Percentiles rank a stretch among this genome's conserved stretches.
Conservation (phyloP, 176 grass and related monocot species). For the Paspalum vaginatum region DNA sequence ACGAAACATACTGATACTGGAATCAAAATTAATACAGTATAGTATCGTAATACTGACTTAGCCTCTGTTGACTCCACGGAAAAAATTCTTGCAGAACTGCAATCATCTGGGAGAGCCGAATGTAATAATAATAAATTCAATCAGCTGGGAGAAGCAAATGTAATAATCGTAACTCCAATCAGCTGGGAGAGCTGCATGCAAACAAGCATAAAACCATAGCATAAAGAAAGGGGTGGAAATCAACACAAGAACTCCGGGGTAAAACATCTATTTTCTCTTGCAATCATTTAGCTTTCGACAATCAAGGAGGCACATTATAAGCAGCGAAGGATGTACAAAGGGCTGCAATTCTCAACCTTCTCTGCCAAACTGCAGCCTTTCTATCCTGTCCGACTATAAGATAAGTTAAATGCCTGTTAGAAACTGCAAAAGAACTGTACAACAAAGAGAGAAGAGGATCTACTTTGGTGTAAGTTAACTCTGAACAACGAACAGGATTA, state of each 20-base stretch:
- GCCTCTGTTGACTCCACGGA: not conserved
- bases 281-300: conserved; percentile 46
- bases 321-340: conserved; percentile 52
- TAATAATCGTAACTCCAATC: too few relatives aligned
- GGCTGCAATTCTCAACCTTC: conserved; percentile 47
- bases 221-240: not conserved
- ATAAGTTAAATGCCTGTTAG: conserved; percentile 59
- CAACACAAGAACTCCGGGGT: conserved; percentile 23
- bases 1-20: not conserved
- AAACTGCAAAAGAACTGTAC: conserved; percentile 71
- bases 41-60: not conserved
- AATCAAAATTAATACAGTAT: not conserved
- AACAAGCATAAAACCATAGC: too few relatives aligned
- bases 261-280: conserved; percentile 29
- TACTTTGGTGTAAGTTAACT: conserved; percentile 64
- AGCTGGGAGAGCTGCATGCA: too few relatives aligned
- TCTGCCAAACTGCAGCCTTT: conserved; percentile 41
- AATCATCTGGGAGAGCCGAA: conserved; percentile 14
- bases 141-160: too few relatives aligned
- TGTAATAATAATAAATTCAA: conserved; percentile 30
- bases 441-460: conserved; percentile 51
- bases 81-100: conserved; percentile 5
- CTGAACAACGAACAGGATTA: conserved; percentile 70
- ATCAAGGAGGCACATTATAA: conserved; percentile 41
- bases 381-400: conserved; percentile 32